phyloP scores from a whole-genome alignment of 345 rosid species.

The Brassica carinata region DNA sequence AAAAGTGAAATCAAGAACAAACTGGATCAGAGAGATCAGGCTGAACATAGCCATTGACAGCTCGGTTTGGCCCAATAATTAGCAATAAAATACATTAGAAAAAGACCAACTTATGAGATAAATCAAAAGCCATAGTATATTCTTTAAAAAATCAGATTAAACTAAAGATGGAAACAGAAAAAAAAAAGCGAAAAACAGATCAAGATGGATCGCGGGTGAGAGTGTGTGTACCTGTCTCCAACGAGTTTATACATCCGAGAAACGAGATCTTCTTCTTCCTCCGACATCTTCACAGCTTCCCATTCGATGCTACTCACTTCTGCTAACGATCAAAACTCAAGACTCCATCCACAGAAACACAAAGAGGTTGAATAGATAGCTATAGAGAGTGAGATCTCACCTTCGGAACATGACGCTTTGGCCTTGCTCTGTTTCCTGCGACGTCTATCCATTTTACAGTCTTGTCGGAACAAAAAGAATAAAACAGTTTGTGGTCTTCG shows the following conservation, averaged over 20 bases:
- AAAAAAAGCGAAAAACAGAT: not conserved
- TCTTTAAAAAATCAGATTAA: not conserved
- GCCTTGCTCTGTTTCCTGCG: conserved; percentile 67
- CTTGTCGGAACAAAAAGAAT: not conserved
- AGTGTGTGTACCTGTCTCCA: conserved; percentile 64
- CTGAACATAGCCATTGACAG: conserved; percentile 3
- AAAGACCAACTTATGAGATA: not conserved
- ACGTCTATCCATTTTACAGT: conserved; percentile 61
- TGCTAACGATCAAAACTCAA: conserved; percentile 29
- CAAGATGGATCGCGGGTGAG: conserved; percentile 10
- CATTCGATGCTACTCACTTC: conserved; percentile 95
- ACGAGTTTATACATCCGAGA: conserved; percentile 84
- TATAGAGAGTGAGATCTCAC: conserved; percentile 35
- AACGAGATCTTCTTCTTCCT: conserved; percentile 93
- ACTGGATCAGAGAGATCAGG: not conserved
- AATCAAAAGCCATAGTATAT: not conserved
- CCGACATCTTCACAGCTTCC: conserved; percentile 85
- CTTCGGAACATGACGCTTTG: conserved; percentile 58
- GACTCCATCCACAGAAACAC: not conserved
- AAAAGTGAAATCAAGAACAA: not conserved
- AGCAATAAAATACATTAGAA: not conserved
- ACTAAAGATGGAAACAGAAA: not conserved
- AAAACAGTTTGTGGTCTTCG: not conserved
- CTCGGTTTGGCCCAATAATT: not conserved
- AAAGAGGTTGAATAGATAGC: not conserved